Base-by-base conservation (phyloP, 2,329 filamentous ascomycete genomes). In the Aspergillus ibericus region DNA sequence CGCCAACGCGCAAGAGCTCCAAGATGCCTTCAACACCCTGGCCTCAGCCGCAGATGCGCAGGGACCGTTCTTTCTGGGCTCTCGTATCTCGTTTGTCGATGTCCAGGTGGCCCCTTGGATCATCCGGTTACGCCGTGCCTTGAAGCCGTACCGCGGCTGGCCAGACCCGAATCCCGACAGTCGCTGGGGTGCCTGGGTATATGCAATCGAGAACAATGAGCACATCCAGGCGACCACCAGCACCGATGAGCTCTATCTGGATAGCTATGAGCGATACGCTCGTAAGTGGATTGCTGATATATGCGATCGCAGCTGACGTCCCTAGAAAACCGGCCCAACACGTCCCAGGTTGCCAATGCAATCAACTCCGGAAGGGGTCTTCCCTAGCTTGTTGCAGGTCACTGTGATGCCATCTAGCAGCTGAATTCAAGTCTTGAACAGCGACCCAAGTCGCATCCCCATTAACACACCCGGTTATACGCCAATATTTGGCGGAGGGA, bases 61-160 rank as follows among this genome's bases (percentile, higher is more conserved):
- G 53, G 90, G 90, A 0, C 90, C 90, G 0, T 92, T 89, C 72
- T 93, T 93, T 70, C 81, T 82, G 64, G 85, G 85, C 7, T 64
- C 72, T 0, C 66, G 79, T 1, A 78, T 88, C 56, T 81, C 79
- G 0, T 87, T 91, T 56, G 90, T 93, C 0, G 89, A 93, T 64
- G 81, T 92, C 15, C 87, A 92, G 68, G 82, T 92, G 47, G 89
- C 89, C 1, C 90, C 90, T 0, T 93, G 91, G 82, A 82, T 91
- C 13, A 70, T 92, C 16, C 82, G 90, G 1, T 77, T 93, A 59
- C 80, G 83, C n/a, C 83, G 85, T 2, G 84, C 92, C 16, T 76
- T 91, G 34, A 81, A 83, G 51, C 84, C 85, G 15, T 87, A 88
- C 63, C 79, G 87, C 18, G 84, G 83, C 20, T 92, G 88, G 87